Conservation (phyloP, 805 yeast species). For the Candida piceae region DNA sequence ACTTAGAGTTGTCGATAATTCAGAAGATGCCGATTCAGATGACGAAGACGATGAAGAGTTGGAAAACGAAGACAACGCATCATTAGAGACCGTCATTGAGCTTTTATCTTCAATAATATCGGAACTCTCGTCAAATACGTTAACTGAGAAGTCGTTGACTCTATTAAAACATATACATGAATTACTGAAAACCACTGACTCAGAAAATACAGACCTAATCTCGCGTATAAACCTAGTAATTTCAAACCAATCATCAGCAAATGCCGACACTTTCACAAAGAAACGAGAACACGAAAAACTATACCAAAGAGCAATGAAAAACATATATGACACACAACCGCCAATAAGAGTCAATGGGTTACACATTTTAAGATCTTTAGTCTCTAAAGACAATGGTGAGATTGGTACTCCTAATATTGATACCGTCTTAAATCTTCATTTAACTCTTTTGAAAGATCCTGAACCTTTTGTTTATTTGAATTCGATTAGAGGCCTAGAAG, state of each 20-base stretch:
- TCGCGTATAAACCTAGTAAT: constrained; percentile 3
- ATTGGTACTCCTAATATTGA: constrained; percentile 37
- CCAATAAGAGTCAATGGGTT: constrained; percentile 89
- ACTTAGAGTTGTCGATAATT: constrained; percentile 9
- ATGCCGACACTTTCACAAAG: constrained; percentile 1
- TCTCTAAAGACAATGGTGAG: neutral
- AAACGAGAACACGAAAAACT: constrained; percentile 33
- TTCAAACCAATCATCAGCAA: neutral
- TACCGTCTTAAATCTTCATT: constrained; percentile 55
- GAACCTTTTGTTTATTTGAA: constrained; percentile 89
- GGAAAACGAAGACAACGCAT: constrained; percentile 26
- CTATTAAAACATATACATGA: constrained; percentile 12
- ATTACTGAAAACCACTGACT: constrained; percentile 1
- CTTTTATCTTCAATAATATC: constrained; percentile 34
- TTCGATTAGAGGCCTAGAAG: constrained; percentile 72
- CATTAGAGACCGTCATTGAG: constrained; percentile 33
- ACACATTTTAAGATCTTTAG: constrained; percentile 51
- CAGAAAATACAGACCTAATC: constrained; percentile 1
- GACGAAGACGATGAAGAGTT: constrained; percentile 33
- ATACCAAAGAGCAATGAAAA: constrained; percentile 56
- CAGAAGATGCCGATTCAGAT: constrained; percentile 34
- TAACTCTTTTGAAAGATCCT: constrained; percentile 60
- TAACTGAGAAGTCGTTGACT: constrained; percentile 7
- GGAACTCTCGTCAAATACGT: constrained; percentile 8
- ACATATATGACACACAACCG: constrained; percentile 69